These are phyloP conservation scores for Tuber melanosporum DNA, from an alignment of 495 filamentous ascomycete species.

Conservation along the genomic window DNA sequence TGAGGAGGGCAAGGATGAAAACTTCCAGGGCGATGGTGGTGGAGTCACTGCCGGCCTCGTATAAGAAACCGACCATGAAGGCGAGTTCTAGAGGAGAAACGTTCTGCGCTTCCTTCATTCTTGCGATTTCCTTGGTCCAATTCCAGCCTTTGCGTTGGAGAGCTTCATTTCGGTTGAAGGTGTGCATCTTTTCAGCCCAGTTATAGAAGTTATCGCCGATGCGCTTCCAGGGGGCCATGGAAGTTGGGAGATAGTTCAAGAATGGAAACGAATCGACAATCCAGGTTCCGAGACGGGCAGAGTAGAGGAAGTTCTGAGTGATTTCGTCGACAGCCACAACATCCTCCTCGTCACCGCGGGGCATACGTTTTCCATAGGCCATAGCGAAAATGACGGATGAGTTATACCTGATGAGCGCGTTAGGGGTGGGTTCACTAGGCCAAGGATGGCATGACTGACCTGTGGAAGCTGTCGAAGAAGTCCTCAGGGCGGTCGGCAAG, in stretches of 20 bases:
- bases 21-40: constrained; percentile 43
- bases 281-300: background rate
- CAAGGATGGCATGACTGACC: background rate
- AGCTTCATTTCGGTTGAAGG: background rate
- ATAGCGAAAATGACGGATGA: background rate
- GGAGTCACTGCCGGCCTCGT: constrained; percentile 57
- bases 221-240: background rate
- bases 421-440: background rate
- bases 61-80: constrained; percentile 50
- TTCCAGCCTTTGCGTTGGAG: constrained; percentile 1
- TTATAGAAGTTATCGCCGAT: background rate
- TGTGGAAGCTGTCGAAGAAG: background rate
- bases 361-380: background rate
- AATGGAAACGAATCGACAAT: background rate
- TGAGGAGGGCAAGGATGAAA: constrained; percentile 35
- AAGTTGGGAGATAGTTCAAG: constrained; percentile 2
- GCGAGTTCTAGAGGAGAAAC: constrained; percentile 9
- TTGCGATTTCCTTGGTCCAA: constrained; percentile 3
- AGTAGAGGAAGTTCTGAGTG: background rate
- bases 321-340: background rate
- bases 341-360: constrained; percentile 1
- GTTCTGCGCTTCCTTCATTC: background rate
- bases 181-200: background rate
- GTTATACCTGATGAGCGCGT: background rate
- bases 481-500: background rate